Base-by-base conservation (phyloP, 2,329 filamentous ascomycete genomes). In the Verticillium longisporum region DNA sequence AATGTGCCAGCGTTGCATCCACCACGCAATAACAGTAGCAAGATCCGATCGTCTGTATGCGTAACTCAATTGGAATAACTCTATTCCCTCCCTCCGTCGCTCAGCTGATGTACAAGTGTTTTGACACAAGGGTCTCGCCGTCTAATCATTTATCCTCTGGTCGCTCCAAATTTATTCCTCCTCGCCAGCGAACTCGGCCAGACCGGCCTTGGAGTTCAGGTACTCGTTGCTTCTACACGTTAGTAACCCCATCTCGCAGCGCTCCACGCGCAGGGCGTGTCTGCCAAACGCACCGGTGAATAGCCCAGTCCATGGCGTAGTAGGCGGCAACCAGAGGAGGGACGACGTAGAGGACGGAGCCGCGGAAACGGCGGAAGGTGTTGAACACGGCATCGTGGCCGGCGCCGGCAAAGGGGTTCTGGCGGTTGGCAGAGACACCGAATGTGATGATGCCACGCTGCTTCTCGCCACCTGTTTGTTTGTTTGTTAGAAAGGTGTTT, bases 301-400 rank as follows among this genome's bases (percentile, higher is more conserved):
- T 88, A 67, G 94, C 94, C 95, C 95, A 99, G 74, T 90, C 79
- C 88, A 98, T 90, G 67, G 86, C 74, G 73, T 88, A 86, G 81
- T 98, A 99, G 68, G 85, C 92, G 68, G 83, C 76, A 66, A 95
- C 70, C 69, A 97, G 79, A 45, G 93, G 89, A 63, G 95, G 90
- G 32, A 88, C 84, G 77, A 93, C 88, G 85, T 93, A 99, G 69
- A 98, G 87, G 68, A 96, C 87, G 83, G 98, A 95, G 69, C 83
- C 77, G 75, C 87, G 88, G 79, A 89, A 90, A 72, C 95, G 88
- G 77, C 95, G 88, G 85, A 90, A 96, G 70, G 87, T 88, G 86
- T 99, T 99, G 88, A 98, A 98, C 81, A 98, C 79, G 72, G 93
- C 94, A 68, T 88, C 90, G 77, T 94, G 80, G 66, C 83, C 77